Conservation (phyloP, 768 basidiomycete species). For the Leucosporidium scottii region DNA sequence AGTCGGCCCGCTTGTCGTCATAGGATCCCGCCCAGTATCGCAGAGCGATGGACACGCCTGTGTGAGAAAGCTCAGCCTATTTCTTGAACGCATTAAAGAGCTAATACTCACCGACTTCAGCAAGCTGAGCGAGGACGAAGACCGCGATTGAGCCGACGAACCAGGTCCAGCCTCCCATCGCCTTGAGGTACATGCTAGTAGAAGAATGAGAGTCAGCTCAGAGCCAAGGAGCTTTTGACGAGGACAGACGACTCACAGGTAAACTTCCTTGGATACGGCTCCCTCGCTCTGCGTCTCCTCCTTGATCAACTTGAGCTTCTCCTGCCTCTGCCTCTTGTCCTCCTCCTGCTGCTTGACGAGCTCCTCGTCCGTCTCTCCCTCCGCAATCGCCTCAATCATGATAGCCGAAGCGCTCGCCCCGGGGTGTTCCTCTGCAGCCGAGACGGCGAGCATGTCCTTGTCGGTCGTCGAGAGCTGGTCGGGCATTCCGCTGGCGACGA, state of each 20-base stretch:
- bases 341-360: neutral
- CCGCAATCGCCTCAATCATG: constrained; percentile 16
- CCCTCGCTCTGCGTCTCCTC: constrained; percentile 28
- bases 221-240: no score
- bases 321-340: constrained; percentile 8
- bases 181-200: constrained; percentile 24
- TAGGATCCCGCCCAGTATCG: constrained; percentile 34
- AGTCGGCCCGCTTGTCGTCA: constrained; percentile 1
- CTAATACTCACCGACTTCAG: constrained; percentile 14
- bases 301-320: constrained; percentile 29
- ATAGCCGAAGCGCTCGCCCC: constrained; percentile 18
- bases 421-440: neutral
- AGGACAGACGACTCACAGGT: neutral
- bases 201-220: constrained; percentile 11
- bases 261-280: neutral
- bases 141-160: neutral
- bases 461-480: neutral
- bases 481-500: constrained; percentile 15
- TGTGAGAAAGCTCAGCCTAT: neutral
- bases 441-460: neutral
- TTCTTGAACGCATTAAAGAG: no score
- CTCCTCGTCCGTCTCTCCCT: constrained; percentile 9
- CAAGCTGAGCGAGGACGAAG: constrained; percentile 8
- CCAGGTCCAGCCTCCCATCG: constrained; percentile 23
- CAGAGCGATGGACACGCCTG: constrained; percentile 25